Evolutionary conservation across 2,329 filamentous ascomycete genomes (phyloP).

Genomic region (Penicillium occitanis): DNA sequence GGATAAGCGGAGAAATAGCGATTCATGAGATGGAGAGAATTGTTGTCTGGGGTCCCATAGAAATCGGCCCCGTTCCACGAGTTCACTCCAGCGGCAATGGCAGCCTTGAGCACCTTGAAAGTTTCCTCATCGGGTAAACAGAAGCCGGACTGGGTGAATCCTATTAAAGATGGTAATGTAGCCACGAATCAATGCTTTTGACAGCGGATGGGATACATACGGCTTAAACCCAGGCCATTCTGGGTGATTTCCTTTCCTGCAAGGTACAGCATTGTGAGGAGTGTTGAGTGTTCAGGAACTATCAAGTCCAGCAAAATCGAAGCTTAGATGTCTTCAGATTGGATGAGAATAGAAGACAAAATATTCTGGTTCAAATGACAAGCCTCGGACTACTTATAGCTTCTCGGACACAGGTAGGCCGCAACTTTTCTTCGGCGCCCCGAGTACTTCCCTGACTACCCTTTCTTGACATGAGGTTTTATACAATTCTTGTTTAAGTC

Average conservation of each 20-base stretch:
- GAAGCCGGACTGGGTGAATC: constrained; percentile 28
- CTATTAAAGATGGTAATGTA: constrained; percentile 19
- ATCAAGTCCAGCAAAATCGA: background rate
- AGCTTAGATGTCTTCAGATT: background rate
- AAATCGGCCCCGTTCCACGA: constrained; percentile 36
- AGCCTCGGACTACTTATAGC: constrained; percentile 3
- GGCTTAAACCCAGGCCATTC: constrained; percentile 30
- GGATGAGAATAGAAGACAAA: background rate
- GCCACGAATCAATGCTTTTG: too few species aligned
- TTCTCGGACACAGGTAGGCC: background rate
- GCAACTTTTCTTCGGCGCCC: background rate
- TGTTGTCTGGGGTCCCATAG: constrained; percentile 60
- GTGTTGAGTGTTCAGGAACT: background rate
- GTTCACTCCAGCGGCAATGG: constrained; percentile 41
- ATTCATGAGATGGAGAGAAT: constrained; percentile 60
- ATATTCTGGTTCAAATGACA: background rate
- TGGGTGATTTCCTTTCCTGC: constrained; percentile 27
- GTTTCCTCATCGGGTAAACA: constrained; percentile 25
- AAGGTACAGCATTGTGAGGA: constrained; percentile 19
- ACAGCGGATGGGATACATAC: constrained; percentile 14
- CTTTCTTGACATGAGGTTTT: background rate
- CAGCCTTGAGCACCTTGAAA: constrained; percentile 55
- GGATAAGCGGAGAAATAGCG: constrained; percentile 65
- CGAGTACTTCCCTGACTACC: background rate
- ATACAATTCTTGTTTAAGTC: background rate